A percentile compares a stretch with the other conserved stretches of the same genome.
These are phyloP conservation scores for Coccinonectria pachysandricola DNA, from an alignment of 2,329 filamentous ascomycete species.

Conservation along the genomic window DNA sequence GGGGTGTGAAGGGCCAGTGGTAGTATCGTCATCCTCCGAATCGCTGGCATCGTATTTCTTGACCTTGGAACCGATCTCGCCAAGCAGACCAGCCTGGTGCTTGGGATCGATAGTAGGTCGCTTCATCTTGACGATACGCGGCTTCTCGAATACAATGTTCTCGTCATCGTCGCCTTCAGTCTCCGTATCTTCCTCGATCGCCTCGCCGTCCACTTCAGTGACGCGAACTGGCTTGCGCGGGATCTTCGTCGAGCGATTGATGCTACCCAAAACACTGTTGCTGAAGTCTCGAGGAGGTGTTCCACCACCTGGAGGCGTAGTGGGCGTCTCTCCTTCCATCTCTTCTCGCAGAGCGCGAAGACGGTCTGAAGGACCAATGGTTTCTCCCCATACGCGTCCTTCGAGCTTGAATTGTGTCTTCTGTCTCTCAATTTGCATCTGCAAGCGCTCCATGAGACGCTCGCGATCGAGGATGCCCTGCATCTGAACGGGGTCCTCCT, in stretches of 20 bases:
- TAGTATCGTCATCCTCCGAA: constrained; percentile 58
- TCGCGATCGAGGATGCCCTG: constrained; percentile 90
- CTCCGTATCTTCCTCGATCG: constrained; percentile 41
- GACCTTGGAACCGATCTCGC: constrained; percentile 66
- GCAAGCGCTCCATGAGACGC: constrained; percentile 81
- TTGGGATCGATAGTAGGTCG: constrained; percentile 56
- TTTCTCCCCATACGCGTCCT: constrained; percentile 79
- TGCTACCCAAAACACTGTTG: constrained; percentile 64
- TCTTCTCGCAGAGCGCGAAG: constrained; percentile 84
- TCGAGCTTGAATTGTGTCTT: constrained; percentile 98
- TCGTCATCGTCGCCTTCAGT: constrained; percentile 37
- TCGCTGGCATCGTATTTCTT: constrained; percentile 65
- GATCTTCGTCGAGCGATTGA: constrained; percentile 50
- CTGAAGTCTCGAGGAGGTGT: constrained; percentile 54
- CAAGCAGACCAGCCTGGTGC: constrained; percentile 55
- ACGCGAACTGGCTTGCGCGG: constrained; percentile 42
- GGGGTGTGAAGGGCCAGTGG: constrained; percentile 65
- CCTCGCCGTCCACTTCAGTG: constrained; percentile 35
- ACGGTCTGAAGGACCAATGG: constrained; percentile 77
- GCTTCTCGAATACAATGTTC: constrained; percentile 60
- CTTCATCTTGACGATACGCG: constrained; percentile 67
- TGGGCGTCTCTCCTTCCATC: constrained; percentile 61
- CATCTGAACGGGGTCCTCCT: constrained; percentile 65
- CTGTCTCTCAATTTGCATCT: constrained; percentile 90
- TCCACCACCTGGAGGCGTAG: constrained; percentile 35